Percentiles rank a stretch among this genome's conserved stretches.
These are phyloP conservation scores for Trypanosoma vivax DNA, from an alignment of 208 protist species.

Conservation along the genomic window DNA sequence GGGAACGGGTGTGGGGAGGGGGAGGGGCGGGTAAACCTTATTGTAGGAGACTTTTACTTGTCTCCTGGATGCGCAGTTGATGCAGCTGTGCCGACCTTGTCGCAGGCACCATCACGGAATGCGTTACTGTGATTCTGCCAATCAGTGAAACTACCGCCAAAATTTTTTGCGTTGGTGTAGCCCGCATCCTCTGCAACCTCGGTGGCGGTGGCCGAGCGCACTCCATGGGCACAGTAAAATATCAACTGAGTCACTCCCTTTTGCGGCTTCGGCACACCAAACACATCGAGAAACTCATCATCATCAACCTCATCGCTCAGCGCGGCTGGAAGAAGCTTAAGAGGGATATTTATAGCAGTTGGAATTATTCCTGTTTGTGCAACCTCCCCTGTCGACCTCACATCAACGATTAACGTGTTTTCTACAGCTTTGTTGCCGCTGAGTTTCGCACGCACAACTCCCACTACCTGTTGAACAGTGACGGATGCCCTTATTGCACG, in stretches of 20 bases:
- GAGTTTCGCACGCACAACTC: conserved; percentile 52
- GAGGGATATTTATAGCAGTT: conserved; percentile 57
- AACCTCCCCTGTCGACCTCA: conserved; percentile 70
- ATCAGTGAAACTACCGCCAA: conserved; percentile 58
- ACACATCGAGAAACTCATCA: conserved; percentile 44
- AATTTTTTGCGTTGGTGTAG: conserved; percentile 41
- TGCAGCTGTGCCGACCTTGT: not conserved
- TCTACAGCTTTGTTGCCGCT: conserved; percentile 9
- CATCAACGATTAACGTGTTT: conserved; percentile 53
- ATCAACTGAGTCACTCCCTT: conserved; percentile 37
- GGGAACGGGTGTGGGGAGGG: no score
- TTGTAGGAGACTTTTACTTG: no score
- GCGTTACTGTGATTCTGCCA: conserved; percentile 22
- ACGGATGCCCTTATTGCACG: conserved; percentile 16
- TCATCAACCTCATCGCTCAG: conserved; percentile 31
- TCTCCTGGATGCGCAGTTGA: no score
- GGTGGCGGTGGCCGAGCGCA: conserved; percentile 52
- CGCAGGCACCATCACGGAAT: not conserved
- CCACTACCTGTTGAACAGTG: conserved; percentile 47
- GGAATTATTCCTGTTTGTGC: conserved; percentile 58
- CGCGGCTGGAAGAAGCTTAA: conserved; percentile 40
- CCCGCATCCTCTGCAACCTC: conserved; percentile 61
- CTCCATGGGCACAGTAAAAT: conserved; percentile 71
- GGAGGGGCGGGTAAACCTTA: no score
- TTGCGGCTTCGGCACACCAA: conserved; percentile 36